Conservation (phyloP, 2,329 filamentous ascomycete genomes). For the Phialophora expanda region DNA sequence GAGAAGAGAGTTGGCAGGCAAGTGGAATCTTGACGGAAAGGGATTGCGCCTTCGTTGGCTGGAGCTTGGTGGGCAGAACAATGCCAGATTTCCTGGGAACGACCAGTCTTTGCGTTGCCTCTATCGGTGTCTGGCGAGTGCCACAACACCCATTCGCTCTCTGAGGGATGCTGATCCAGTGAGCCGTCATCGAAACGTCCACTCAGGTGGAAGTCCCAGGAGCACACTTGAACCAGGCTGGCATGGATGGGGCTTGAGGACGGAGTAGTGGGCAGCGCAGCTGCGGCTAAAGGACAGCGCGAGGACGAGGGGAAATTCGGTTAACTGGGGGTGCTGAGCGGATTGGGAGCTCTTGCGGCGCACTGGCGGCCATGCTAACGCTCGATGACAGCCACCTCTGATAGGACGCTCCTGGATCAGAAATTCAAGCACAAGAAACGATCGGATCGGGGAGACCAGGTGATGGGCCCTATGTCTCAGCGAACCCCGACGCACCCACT, state of each 20-base stretch:
- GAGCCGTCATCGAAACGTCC: slow-evolving; percentile 13
- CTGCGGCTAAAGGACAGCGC: slow-evolving; percentile 19
- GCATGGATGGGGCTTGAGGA: slow-evolving; percentile 3
- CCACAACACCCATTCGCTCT: slow-evolving; percentile 1
- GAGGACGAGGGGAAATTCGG: slow-evolving; percentile 20
- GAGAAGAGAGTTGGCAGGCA: slow-evolving; percentile 5
- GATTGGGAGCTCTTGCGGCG: not conserved
- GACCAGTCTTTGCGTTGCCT: slow-evolving; percentile 9
- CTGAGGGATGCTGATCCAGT: slow-evolving; percentile 7
- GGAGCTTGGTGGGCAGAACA: slow-evolving; percentile 4
- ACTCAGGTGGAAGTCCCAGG: slow-evolving; percentile 3
- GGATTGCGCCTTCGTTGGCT: slow-evolving; percentile 1
- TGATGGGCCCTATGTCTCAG: slow-evolving; percentile 14
- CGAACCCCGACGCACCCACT: not conserved
- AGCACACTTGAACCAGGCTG: slow-evolving; percentile 4
- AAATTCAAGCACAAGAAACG: slow-evolving; percentile 11
- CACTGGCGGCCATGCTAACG: not conserved
- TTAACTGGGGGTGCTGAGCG: slow-evolving; percentile 2
- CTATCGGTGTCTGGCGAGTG: slow-evolving; percentile 14
- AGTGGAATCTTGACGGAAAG: not conserved
- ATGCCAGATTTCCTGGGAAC: slow-evolving; percentile 5
- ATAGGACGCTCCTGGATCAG: slow-evolving; percentile 12
- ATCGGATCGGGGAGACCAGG: slow-evolving; percentile 23
- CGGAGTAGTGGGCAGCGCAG: not conserved
- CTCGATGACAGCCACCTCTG: slow-evolving; percentile 4